Conservation (phyloP, 192 early-diverging fungal species). For the Coemansia sp. region DNA sequence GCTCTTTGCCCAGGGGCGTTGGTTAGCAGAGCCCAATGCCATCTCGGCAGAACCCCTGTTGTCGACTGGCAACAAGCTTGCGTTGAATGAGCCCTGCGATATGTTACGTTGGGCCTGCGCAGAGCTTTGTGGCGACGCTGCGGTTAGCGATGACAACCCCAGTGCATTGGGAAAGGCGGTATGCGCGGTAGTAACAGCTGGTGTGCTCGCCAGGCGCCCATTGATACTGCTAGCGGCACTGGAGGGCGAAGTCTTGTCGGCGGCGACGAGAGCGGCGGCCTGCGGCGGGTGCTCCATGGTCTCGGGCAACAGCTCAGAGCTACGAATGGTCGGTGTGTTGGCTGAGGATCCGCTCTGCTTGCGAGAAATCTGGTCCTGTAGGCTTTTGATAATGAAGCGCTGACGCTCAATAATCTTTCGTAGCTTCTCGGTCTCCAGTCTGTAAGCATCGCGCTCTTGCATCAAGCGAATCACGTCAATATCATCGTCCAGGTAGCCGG, state of each 20-base stretch:
- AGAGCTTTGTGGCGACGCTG: slow-evolving; percentile 12
- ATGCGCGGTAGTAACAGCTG: neutral
- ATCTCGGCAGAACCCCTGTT: slow-evolving; percentile 2
- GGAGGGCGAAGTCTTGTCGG: neutral
- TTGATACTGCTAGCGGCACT: slow-evolving; percentile 1
- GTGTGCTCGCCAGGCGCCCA: neutral
- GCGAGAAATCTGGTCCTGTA: slow-evolving; percentile 65
- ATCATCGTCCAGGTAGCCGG: slow-evolving; percentile 13
- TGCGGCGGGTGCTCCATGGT: neutral
- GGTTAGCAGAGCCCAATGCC: neutral
- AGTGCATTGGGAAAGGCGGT: slow-evolving; percentile 24
- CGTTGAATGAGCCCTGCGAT: slow-evolving; percentile 28
- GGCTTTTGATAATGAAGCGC: slow-evolving; percentile 78
- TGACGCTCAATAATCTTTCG: slow-evolving; percentile 94
- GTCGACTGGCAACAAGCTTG: slow-evolving; percentile 1
- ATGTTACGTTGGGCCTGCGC: slow-evolving; percentile 15
- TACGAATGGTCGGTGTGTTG: slow-evolving; percentile 27
- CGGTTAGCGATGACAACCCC: slow-evolving; percentile 37
- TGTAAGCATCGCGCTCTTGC: slow-evolving; percentile 68
- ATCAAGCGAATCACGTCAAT: slow-evolving; percentile 48
- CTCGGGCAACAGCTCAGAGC: slow-evolving; percentile 20
- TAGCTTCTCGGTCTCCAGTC: slow-evolving; percentile 80
- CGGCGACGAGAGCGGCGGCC: neutral
- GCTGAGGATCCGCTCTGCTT: slow-evolving; percentile 34
- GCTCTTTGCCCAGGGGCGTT: slow-evolving; percentile 51